Evolutionary conservation across 2,329 filamentous ascomycete species (phyloP), one percentile per base, ranked within the genome.

Genomic region (Colletotrichum graminicola): DNA sequence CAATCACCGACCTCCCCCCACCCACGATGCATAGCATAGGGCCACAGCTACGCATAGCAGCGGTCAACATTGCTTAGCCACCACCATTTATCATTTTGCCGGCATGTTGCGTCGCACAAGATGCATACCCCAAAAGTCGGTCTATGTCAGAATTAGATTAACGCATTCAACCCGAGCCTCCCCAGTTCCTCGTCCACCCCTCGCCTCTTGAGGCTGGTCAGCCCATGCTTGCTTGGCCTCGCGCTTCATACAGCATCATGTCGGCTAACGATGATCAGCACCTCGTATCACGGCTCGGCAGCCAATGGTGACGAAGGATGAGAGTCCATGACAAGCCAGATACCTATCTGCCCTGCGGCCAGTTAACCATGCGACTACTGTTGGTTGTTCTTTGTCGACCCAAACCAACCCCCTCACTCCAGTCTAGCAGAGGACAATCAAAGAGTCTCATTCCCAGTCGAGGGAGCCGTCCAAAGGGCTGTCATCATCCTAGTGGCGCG

Each of bases 51-150:
- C 2, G n/a, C 23, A 39, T 54, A 23, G 23, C 43, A 43, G 51
- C 41, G 55, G 34, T 54, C 61, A 54, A 14, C 29, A 36, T 14
- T 34, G 32, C 45, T 49, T 18, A 10, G 12, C 5, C 18, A 21
- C 49, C 18, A n/a, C 51, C 49, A 36, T 43, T 39, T 36, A 51
- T 26, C n/a, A 62, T 54, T 56, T 62, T 43, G 41, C 29, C 68
- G 41, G 52, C 51, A 67, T 47, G 18, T 67, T 51, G 59, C 32
- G 68, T 67, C 55, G 34, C 66, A 71, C 68, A 59, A 67, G 64
- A 71, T 62, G 51, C 21, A 23, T 34, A 29, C 52, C 55, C 67
- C 67, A 51, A 26, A 60, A 47, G 51, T 61, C 39, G 49, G 36
- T 57, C 26, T 39, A 52, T 34, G 39, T 45, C 62, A 52, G 49